Base-by-base conservation (phyloP, 305 asterid genomes). In the Fraxinus latifolia region DNA sequence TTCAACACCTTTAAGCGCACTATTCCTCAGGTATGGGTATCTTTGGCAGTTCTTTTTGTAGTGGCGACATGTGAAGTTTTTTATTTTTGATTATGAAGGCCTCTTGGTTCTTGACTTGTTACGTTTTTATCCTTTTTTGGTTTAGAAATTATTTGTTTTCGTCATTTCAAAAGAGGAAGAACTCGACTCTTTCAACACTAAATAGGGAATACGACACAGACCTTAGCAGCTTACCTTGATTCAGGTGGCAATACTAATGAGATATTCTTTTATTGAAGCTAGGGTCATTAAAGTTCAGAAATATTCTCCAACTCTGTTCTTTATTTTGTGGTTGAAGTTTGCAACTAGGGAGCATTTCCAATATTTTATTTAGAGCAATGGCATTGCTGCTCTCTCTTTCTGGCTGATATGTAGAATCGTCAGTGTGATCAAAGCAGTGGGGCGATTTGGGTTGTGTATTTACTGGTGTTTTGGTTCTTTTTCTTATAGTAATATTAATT, bases 1-100 rank as follows among this genome's bases (percentile, higher is more conserved):
- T 89, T 89, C 81, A 89, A 87, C 82, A 88, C 90, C 80, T 96
- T 70, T 73, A 89, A 88, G 87, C 90, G 87, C 70, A 89, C 88
- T 34, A 88, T 89, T 87, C 92, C 91, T 6, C 92, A 89, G 92
- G 92, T 89, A 85, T 29, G 31, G 76, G 25, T 15, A 70, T 32
- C 12, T 15, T 70, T 32, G 23, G 25, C 9, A 12, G 42, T 5
- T 29, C 25, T 31, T 68, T 68, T 29, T 29, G 36, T 29, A 5
- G 37, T 31, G 37, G 74, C 9, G 19, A 27, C 6, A 1, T 19
- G 37, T 29, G 34, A 14, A 11, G 36, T 12, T 5, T 67, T 15
- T 7, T 29, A 29, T 11, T 68, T 4, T 68, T 68, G 74, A 29
- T 68, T 68, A 4, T 12, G 74, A 68, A 29, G 31, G 74, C 37